Base-by-base conservation (phyloP, 495 filamentous ascomycete genomes). In the Xylaria castorea region DNA sequence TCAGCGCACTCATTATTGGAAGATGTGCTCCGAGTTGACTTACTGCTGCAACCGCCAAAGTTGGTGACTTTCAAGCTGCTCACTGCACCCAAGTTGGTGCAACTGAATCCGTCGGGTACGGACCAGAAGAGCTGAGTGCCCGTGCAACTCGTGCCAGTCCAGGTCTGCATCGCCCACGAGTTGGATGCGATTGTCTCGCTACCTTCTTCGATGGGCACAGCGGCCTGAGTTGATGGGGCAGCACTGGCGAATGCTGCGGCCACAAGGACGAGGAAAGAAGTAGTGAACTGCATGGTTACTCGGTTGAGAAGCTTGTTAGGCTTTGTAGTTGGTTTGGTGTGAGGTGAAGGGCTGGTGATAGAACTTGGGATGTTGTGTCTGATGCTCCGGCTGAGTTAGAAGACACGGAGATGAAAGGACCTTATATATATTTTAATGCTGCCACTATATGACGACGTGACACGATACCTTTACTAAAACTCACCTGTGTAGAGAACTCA, bases 51-150 rank as follows among this genome's bases (percentile, higher is more conserved):
- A 53, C 22, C 50, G 25, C 50, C 50, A 53, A 25, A 25, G 50
- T 53, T 53, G 22, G 50, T 53, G 50, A 53, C n/a, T n/a, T 53
- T 53, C 22, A 53, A 53, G 50, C 50, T 53, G 22, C 50, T 53
- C n/a, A 53, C 50, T 53, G 50, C 50, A 25, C 5, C 50, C 22
- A 53, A 53, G 50, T 53, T 53, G 12, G 50, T 53, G 50, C 50
- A 53, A 12, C 50, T 53, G 50, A 27, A 53, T 53, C 50, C 50
- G 3, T 53, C 50, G 25, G 50, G 50, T 11, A 14, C 22, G 22
- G 50, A 12, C 50, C 50, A 53, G 22, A 53, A 53, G 9, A 53
- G 50, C 50, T 53, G 50, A 14, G 50, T 53, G 50, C 50, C 50
- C 6, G 50, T 53, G 50, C 50, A 53, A n/a, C 50, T 53, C 2